Evolutionary conservation across 768 basidiomycete species (phyloP), one percentile per base, ranked within the genome.

Genomic region (Mycena pura): DNA sequence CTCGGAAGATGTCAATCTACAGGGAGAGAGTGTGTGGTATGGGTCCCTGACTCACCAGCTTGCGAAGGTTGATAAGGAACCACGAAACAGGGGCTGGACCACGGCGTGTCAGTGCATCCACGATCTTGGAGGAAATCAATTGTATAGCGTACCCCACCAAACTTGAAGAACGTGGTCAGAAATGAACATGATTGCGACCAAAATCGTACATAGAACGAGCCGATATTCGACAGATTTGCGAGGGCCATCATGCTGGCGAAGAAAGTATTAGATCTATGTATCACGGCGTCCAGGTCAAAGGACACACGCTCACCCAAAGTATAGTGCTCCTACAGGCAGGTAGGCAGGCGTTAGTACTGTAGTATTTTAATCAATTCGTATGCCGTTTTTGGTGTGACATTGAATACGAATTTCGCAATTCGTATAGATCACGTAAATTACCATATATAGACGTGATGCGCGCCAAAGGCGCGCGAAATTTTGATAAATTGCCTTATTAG

Each of bases 161-260:
- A 62, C 72, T 76, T 39, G 24, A 32, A 27, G 36, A 15, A 21
- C 5, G 29, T 3, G 11, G 19, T 36, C 24, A 57, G 43, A 29
- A 54, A 39, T 48, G 36, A 62, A 41, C 60, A 41, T 3, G 31
- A 44, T 28, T 48, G 25, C n/a, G 57, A 40, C 2, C 6, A 44
- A 53, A 17, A 29, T 71, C 76, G 64, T 54, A 75, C 70, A 64
- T 75, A 74, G 63, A 74, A 77, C 32, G 78, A 76, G 32, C 80
- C 39, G 36, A 79, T 79, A 65, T 86, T 86, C n/a, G 80, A 71
- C 14, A 84, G 63, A 63, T 83, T 84, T 14, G 80, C 80, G 5
- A 81, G 54, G 1, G 77, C 83, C 83, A 86, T 86, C 39, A 82
- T 76, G 7, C 86, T 86, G 36, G 9, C n/a, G n/a, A n/a, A 21